These are phyloP conservation scores for Panicum miliaceum DNA, from an alignment of 176 grass and related monocot species.

Conservation along the genomic window DNA sequence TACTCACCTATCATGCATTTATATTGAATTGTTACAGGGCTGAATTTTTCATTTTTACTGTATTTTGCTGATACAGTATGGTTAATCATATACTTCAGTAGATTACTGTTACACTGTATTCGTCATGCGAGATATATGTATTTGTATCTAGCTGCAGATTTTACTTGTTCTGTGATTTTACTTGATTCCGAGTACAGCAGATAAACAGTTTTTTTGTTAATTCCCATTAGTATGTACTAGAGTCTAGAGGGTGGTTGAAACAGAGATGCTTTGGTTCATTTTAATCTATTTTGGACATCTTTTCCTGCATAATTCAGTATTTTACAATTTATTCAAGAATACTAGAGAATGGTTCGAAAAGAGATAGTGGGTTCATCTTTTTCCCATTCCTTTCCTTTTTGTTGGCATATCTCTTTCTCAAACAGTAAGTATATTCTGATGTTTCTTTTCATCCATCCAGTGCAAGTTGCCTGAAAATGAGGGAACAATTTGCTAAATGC, in stretches of 20 bases:
- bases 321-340: constrained; percentile 16
- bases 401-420: background rate
- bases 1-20: background rate
- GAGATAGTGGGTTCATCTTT: background rate
- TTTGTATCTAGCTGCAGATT: background rate
- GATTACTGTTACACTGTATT: background rate
- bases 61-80: constrained; percentile 1
- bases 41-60: constrained; percentile 1
- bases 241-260: background rate
- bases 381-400: background rate
- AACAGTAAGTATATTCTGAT: constrained; percentile 11
- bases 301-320: background rate
- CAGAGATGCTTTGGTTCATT: background rate
- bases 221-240: background rate
- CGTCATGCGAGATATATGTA: background rate
- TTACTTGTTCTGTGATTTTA: constrained; percentile 7
- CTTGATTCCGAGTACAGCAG: background rate
- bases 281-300: background rate
- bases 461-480: constrained; percentile 40
- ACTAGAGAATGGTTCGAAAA: background rate
- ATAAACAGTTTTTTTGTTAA: background rate
- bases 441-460: constrained; percentile 42
- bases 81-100: background rate
- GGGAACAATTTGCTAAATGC: constrained; percentile 3
- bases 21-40: background rate